A percentile compares a stretch with the other conserved stretches of the same genome.
Evolutionary conservation across 139 green algal species (phyloP).

Genomic region (Auxenochlorella pyrenoidosa): DNA sequence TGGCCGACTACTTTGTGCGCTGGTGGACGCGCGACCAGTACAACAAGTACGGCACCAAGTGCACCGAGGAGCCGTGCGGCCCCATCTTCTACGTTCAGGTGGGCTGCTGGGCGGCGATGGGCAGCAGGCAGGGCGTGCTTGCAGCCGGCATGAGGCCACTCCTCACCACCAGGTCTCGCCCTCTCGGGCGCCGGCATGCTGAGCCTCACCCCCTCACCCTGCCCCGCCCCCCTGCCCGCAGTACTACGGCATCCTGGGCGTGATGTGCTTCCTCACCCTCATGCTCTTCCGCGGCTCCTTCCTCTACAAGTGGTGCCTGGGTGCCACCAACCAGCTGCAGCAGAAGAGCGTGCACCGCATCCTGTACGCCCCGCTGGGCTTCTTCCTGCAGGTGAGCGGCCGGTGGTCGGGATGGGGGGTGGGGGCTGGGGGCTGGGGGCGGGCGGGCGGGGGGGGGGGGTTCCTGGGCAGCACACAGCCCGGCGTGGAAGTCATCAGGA

Average conservation of each 20-base stretch:
- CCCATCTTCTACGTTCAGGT: slow-evolving; percentile 45
- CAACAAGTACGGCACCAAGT: slow-evolving; percentile 27
- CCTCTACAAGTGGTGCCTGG: slow-evolving; percentile 59
- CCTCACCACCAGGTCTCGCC: too few species aligned
- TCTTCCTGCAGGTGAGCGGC: slow-evolving; percentile 56
- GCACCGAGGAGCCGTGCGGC: neutral
- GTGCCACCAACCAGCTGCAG: slow-evolving; percentile 53
- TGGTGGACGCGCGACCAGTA: slow-evolving; percentile 51
- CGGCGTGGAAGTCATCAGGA: too few species aligned
- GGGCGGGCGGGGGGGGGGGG: neutral
- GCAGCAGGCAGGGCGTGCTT: neutral
- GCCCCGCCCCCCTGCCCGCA: neutral
- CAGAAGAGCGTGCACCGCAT: slow-evolving; percentile 62
- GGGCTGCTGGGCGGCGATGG: too few species aligned
- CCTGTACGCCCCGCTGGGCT: slow-evolving; percentile 67
- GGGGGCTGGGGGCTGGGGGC: neutral
- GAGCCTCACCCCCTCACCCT: too few species aligned
- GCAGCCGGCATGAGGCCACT: too few species aligned
- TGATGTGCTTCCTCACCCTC: slow-evolving; percentile 52
- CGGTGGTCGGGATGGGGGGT: too few species aligned
- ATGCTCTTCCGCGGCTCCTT: slow-evolving; percentile 63
- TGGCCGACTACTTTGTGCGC: slow-evolving; percentile 48
- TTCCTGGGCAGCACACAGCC: too few species aligned
- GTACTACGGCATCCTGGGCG: slow-evolving; percentile 58
- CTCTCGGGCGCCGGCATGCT: too few species aligned